Conservation (phyloP, 1,284 basidiomycete species). For the Cutaneotrichosporon arboriforme region DNA sequence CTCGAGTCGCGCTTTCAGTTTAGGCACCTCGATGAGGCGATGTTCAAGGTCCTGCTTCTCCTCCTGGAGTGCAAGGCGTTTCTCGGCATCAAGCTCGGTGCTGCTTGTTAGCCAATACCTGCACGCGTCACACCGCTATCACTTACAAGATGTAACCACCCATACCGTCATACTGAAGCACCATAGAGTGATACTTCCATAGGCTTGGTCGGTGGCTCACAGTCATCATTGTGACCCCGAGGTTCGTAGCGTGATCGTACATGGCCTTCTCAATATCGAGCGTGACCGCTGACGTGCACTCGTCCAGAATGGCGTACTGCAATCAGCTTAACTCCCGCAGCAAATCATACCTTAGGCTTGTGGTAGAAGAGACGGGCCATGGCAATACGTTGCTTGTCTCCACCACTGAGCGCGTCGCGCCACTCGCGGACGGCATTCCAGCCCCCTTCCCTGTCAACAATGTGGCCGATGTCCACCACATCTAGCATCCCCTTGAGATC, state of each 20-base stretch:
- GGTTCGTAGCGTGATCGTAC: constrained; percentile 81
- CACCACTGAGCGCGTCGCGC: constrained; percentile 80
- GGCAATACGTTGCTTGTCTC: constrained; percentile 69
- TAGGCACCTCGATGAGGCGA: constrained; percentile 77
- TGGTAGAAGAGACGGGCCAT: constrained; percentile 98
- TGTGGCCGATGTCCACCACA: constrained; percentile 76
- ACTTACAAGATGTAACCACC: constrained; percentile 63
- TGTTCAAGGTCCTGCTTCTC: constrained; percentile 81
- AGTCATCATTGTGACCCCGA: constrained; percentile 84
- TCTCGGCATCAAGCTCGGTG: constrained; percentile 85
- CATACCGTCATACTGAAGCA: constrained; percentile 72
- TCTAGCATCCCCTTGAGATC: constrained; percentile 70
- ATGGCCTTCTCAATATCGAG: constrained; percentile 87
- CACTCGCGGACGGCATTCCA: constrained; percentile 87
- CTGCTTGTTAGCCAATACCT: constrained; percentile 48
- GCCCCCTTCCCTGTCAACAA: constrained; percentile 93
- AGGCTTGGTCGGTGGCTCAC: constrained; percentile 87
- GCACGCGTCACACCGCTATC: too few species aligned
- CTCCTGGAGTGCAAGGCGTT: constrained; percentile 82
- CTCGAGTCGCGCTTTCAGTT: constrained; percentile 68
- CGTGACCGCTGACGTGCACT: constrained; percentile 91
- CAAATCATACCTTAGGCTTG: constrained; percentile 59
- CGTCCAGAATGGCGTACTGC: constrained; percentile 88
- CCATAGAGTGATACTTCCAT: constrained; percentile 91
- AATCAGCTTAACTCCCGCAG: not conserved